A percentile compares a stretch with the other conserved stretches of the same genome.
Evolutionary conservation across 306 rosid species (phyloP).

Genomic region (Medicago lupulina): DNA sequence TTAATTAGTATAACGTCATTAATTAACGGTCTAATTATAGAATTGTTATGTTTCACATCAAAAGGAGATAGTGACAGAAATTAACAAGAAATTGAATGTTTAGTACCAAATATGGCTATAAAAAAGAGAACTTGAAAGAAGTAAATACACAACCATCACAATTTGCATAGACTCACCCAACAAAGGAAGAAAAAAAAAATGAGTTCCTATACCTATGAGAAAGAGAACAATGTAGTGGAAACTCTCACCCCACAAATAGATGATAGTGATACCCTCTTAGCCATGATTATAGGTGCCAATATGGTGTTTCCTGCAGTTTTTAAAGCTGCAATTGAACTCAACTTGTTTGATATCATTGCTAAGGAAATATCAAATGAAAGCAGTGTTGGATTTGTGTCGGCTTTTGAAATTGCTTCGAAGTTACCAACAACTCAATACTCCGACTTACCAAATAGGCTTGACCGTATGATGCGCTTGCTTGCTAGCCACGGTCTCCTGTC

Average conservation of each 20-base stretch:
- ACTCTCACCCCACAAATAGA: neutral
- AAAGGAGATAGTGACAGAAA: no score
- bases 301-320: constrained; percentile 43
- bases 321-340: constrained; percentile 47
- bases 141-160: no score
- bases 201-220: neutral
- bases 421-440: constrained; percentile 11
- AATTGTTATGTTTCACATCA: no score
- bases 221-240: neutral
- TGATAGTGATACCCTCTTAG: constrained; percentile 3
- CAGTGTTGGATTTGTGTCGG: constrained; percentile 32
- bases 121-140: no score
- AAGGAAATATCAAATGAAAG: neutral
- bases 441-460: constrained; percentile 31
- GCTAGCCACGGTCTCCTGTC: constrained; percentile 39
- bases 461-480: constrained; percentile 41
- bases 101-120: no score
- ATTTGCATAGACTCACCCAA: no score
- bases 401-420: constrained; percentile 38
- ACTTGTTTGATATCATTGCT: constrained; percentile 42
- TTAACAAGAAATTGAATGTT: no score
- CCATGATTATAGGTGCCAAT: constrained; percentile 38
- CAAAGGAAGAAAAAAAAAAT: neutral
- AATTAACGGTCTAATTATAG: no score
- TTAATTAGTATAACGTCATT: no score